Evolutionary conservation across 1,139 yeast species (phyloP), one percentile per base, ranked within the genome.

Genomic region (Schizosaccharomyces versatilis): DNA sequence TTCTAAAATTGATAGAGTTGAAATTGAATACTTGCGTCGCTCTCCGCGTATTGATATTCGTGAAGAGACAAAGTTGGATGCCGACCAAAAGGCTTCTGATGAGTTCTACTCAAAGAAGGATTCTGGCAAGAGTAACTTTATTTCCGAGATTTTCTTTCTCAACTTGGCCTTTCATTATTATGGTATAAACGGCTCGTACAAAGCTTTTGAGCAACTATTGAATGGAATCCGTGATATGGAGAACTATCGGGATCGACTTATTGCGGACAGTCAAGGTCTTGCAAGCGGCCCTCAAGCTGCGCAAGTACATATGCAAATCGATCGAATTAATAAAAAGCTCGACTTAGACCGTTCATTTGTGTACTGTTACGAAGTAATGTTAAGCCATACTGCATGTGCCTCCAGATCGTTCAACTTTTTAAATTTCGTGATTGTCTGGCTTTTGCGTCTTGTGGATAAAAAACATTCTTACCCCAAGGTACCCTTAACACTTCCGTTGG

Each of bases 71-170:
- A 78, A 93, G 64, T 73, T 86, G 41, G 80, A 83, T 61, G 76
- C 95, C 0, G 83, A 93, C 42, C 72, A 76, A 47, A 75, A 75
- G 58, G 93, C 84, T 61, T 80, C 85, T 1, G 73, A 73, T 49
- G 78, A 76, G 54, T 79, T 74, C 62, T 77, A 74, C 61, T 67
- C 71, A 40, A 65, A 65, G 19, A 53, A 40, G 24, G 57, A 12
- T 60, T 66, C 67, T 39, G 69, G 57, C n/a, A 51, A 53, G 12
- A 71, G 84, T 6, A 90, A 90, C 62, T 90, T 90, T 65, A 82
- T 93, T 15, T 80, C 95, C 5, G 90, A 88, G 61, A 81, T 94
- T 62, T 93, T 86, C 67, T 90, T 75, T 64, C 67, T 90, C 57
- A 78, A 93, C 8, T 71, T 82, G 54, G 79, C 94, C 0, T 86